Conservation (phyloP, 768 basidiomycete species). For the Leccinum subtestaceum region DNA sequence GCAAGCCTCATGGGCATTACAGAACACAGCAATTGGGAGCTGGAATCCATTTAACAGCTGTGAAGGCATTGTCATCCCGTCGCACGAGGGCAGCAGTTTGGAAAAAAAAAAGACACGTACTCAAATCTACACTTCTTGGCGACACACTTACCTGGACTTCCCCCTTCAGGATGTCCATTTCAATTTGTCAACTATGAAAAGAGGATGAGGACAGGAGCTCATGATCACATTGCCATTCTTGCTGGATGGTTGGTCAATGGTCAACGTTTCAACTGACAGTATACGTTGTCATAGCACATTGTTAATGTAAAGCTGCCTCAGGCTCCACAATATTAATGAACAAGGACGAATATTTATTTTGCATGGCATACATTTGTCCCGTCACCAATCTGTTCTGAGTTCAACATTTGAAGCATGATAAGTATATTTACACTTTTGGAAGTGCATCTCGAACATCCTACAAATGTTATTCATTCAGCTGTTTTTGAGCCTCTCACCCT, state of each 20-base stretch:
- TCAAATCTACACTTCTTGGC: slow-evolving; percentile 62
- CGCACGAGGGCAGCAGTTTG: neutral
- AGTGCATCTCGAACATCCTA: neutral
- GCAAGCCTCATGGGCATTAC: no score
- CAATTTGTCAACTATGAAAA: no score
- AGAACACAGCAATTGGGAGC: slow-evolving; percentile 24
- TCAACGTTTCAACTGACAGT: no score
- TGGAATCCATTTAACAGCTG: slow-evolving; percentile 39
- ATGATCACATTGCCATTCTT: no score
- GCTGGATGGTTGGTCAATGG: no score
- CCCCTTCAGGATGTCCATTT: slow-evolving; percentile 65
- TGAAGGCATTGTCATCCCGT: neutral
- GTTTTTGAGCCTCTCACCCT: neutral
- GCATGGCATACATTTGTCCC: neutral
- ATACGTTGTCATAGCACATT: no score
- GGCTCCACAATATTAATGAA: no score
- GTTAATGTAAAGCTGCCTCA: no score
- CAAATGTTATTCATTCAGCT: neutral
- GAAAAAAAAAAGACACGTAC: slow-evolving; percentile 33
- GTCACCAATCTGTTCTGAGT: neutral
- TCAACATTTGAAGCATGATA: neutral
- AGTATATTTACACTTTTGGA: neutral
- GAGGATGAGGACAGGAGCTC: no score
- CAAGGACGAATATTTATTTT: no score
- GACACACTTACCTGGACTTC: slow-evolving; percentile 51